Conservation (phyloP, 495 filamentous ascomycete genomes). For the Aspergillus homomorphus region DNA sequence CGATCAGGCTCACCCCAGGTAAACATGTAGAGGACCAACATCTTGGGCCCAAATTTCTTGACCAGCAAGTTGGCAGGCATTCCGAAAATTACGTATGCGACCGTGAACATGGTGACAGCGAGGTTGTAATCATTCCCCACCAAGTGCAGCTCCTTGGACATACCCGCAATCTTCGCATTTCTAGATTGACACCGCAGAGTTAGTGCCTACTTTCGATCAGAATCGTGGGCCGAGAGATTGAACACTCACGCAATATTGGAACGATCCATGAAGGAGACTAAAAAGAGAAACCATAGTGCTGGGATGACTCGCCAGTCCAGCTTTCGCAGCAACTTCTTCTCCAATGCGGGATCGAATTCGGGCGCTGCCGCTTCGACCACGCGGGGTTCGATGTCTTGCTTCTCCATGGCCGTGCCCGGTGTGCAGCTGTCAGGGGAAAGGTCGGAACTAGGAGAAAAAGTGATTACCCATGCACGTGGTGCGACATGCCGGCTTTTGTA, state of each 20-base stretch:
- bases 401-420: background rate
- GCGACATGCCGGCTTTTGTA: background rate
- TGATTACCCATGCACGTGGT: background rate
- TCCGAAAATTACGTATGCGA: slow-evolving; percentile 58
- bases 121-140: slow-evolving; percentile 50
- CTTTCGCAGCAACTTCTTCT: slow-evolving; percentile 42
- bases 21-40: slow-evolving; percentile 45
- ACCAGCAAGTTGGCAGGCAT: slow-evolving; percentile 59
- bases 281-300: slow-evolving; percentile 34
- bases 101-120: slow-evolving; percentile 55
- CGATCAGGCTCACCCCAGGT: slow-evolving; percentile 40
- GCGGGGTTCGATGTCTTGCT: background rate
- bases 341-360: slow-evolving; percentile 29
- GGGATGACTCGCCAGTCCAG: slow-evolving; percentile 37
- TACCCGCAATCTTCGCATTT: slow-evolving; percentile 54
- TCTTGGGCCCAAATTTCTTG: slow-evolving; percentile 58
- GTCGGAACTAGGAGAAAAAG: background rate
- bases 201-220: background rate
- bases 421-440: background rate
- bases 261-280: slow-evolving; percentile 45
- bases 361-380: background rate
- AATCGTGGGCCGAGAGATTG: background rate
- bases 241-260: slow-evolving; percentile 44
- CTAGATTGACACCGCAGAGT: slow-evolving; percentile 13
- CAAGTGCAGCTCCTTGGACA: slow-evolving; percentile 47